Conservation (phyloP, 305 asterid species). For the Fraxinus sp. region DNA sequence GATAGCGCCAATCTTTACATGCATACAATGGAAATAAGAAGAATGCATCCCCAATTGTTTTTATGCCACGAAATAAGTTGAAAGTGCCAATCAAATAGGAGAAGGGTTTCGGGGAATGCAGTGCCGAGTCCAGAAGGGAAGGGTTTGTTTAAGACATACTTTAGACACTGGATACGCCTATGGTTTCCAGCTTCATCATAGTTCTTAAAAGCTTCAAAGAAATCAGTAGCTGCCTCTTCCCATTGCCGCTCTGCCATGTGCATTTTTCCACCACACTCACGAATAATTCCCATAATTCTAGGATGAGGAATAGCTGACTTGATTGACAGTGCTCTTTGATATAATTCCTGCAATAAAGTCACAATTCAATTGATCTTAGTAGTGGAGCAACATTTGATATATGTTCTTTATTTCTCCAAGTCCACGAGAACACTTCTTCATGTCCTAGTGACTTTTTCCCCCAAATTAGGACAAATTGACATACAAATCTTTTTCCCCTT, state of each 20-base stretch:
- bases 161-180: constrained; percentile 91
- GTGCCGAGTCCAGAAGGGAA: background rate
- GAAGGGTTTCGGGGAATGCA: background rate
- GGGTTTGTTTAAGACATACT: constrained; percentile 44
- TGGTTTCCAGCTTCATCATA: constrained; percentile 98
- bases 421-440: background rate
- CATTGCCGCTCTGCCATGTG: constrained; percentile 97
- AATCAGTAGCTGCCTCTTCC: constrained; percentile 96
- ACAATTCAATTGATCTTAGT: constrained; percentile 19
- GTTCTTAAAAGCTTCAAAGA: constrained; percentile 95
- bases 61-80: background rate
- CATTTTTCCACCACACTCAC: constrained; percentile 99
- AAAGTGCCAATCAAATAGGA: background rate
- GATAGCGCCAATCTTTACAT: background rate
- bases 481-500: background rate
- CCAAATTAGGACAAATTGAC: background rate
- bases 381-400: background rate
- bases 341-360: constrained; percentile 62
- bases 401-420: background rate
- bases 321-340: constrained; percentile 79
- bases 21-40: background rate
- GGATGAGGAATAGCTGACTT: constrained; percentile 99
- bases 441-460: background rate
- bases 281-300: constrained; percentile 95
- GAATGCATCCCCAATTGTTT: background rate